Base-by-base conservation (phyloP, 2,329 filamentous ascomycete species). In the Fusarium agapanthi region DNA sequence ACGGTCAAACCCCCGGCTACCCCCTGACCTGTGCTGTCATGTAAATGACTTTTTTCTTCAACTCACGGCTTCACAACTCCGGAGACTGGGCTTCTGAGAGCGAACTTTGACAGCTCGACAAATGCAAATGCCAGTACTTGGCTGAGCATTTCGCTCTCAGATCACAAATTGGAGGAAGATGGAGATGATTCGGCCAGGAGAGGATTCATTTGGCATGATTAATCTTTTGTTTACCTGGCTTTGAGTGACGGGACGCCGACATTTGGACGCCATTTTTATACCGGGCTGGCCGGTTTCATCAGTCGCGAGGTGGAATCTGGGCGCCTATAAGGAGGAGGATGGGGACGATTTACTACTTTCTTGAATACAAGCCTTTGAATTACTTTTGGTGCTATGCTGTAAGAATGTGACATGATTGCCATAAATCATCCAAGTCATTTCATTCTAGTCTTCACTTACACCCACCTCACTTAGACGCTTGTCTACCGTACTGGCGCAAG, bases 1-100 rank as follows among this genome's bases (percentile, higher is more conserved):
- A 69, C 44, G 54, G 70, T 20, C 58, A 72, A 51, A 71, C 60
- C 26, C 67, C 67, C 24, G 73, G 74, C 65, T 78, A 77, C 64
- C 76, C 73, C 45, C 71, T 80, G 30, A 77, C 78, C 60, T 82
- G 81, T 71, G 74, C 67, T 35, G 61, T 82, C 75, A 82, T 82
- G 81, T 83, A 81, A 80, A 76, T 43, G 28, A 20, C 55, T 24
- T 56, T 34, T 34, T 34, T 16, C 53, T 41, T 44, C 55, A 40
- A n/a, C 11, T 18, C 34, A 54, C 34, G 34, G 20, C 20, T 38
- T 41, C 41, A 40, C n/a, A 8, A 48, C 44, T 37, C 47, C 48
- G n/a, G n/a, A n/a, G n/a, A 26, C 28, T 37, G 57, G 44, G 60
- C 44, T 24, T 45, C 48, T 67, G 62, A 47, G 44, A 57, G 55